Evolutionary conservation across 1,284 basidiomycete species (phyloP).

Genomic region (Phellinidium pouzarii): DNA sequence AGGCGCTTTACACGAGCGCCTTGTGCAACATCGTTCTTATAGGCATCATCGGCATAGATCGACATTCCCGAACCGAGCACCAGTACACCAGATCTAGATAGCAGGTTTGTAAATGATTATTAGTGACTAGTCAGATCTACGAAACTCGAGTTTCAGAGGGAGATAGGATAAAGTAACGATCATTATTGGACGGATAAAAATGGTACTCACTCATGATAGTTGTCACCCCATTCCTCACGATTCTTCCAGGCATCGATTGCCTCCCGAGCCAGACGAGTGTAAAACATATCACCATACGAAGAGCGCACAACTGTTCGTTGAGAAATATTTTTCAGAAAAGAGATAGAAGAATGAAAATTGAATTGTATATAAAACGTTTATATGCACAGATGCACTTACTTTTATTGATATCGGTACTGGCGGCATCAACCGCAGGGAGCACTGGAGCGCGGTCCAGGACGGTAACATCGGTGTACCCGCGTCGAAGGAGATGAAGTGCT

Average conservation of each 20-base stretch:
- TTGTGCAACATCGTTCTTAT: conserved; percentile 49
- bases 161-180: too few species aligned
- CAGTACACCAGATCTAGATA: conserved; percentile 53
- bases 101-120: background rate
- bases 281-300: conserved; percentile 64
- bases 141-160: too few species aligned
- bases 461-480: conserved; percentile 61
- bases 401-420: conserved; percentile 83
- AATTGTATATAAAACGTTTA: background rate
- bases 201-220: conserved; percentile 75
- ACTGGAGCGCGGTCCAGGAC: conserved; percentile 61
- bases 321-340: background rate
- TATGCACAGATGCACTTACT: conserved; percentile 37
- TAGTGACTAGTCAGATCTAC: background rate
- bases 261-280: conserved; percentile 62
- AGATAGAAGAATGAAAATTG: background rate
- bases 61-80: conserved; percentile 37
- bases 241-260: conserved; percentile 70
- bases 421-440: conserved; percentile 73
- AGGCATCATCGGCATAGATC: conserved; percentile 43
- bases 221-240: conserved; percentile 57
- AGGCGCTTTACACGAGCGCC: conserved; percentile 44
- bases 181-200: too few species aligned
- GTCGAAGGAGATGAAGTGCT: conserved; percentile 64
- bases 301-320: conserved; percentile 60